phyloP scores from a whole-genome alignment of 75 land plant genomes.

The Azolla pinnata region DNA sequence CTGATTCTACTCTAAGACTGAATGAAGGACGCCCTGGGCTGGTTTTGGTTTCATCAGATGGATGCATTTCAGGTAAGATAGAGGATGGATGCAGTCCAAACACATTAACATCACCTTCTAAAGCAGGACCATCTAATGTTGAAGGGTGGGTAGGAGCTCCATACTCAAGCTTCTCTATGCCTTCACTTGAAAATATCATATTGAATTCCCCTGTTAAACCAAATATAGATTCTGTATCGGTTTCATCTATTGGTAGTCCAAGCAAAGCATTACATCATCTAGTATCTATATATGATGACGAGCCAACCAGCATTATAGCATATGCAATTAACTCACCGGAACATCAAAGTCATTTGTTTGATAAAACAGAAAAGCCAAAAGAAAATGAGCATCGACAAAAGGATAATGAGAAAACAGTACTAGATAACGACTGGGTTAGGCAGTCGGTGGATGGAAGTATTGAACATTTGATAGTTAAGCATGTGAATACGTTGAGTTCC shows the following conservation, averaged over 20 bases:
- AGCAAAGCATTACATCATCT: slow-evolving; percentile 56
- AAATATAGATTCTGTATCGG: slow-evolving; percentile 20
- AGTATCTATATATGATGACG: slow-evolving; percentile 80
- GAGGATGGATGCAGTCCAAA: slow-evolving; percentile 35
- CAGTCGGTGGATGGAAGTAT: slow-evolving; percentile 16
- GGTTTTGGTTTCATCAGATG: slow-evolving; percentile 8
- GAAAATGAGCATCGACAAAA: slow-evolving; percentile 19
- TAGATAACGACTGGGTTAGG: slow-evolving; percentile 11
- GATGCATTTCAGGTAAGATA: slow-evolving; percentile 15
- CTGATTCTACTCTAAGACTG: no score
- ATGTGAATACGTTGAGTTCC: slow-evolving; percentile 28
- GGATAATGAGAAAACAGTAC: slow-evolving; percentile 22
- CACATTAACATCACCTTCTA: slow-evolving; percentile 33
- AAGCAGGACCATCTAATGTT: slow-evolving; percentile 39
- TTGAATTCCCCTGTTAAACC: slow-evolving; percentile 8
- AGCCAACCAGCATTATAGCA: slow-evolving; percentile 80
- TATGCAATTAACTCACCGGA: slow-evolving; percentile 64
- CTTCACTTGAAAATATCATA: slow-evolving; percentile 15
- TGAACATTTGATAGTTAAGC: slow-evolving; percentile 22
- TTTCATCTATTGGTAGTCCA: slow-evolving; percentile 8
- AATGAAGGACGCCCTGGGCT: not conserved
- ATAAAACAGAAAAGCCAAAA: slow-evolving; percentile 9
- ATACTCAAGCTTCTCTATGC: slow-evolving; percentile 33
- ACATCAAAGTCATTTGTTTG: slow-evolving; percentile 31
- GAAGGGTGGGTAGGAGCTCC: slow-evolving; percentile 49